phyloP scores from a whole-genome alignment of 805 yeast species.

The Kluyveromyces aestuarii region DNA sequence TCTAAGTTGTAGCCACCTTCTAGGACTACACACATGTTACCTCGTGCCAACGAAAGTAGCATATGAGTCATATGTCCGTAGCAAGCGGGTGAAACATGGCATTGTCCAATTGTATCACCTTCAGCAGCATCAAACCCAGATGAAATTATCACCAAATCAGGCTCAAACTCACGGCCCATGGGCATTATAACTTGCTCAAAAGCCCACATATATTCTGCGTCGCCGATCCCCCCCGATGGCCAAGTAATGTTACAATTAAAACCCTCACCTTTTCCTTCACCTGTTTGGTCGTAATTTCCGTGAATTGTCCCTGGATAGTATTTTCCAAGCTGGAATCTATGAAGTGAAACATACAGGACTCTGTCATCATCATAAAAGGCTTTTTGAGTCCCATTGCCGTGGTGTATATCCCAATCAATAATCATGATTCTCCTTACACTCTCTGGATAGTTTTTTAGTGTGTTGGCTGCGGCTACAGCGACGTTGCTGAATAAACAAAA shows the following conservation, averaged over 20 bases:
- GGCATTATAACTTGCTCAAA: constrained; percentile 83
- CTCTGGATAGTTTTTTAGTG: constrained; percentile 77
- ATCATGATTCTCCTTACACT: constrained; percentile 75
- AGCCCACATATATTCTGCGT: constrained; percentile 91
- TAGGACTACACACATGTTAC: constrained; percentile 77
- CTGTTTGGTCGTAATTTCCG: constrained; percentile 74
- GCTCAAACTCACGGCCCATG: constrained; percentile 76
- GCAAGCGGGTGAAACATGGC: constrained; percentile 91
- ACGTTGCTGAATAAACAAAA: constrained; percentile 94
- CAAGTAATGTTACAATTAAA: constrained; percentile 87
- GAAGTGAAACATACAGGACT: constrained; percentile 84
- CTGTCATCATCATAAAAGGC: constrained; percentile 84
- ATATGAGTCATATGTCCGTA: constrained; percentile 94
- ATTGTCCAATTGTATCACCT: constrained; percentile 94
- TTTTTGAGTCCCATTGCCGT: constrained; percentile 97
- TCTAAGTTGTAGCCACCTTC: constrained; percentile 97
- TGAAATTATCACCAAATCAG: constrained; percentile 86
- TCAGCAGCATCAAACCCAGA: constrained; percentile 99
- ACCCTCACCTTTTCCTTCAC: constrained; percentile 83
- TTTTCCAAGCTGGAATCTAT: constrained; percentile 83
- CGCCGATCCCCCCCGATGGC: constrained; percentile 87
- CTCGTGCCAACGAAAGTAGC: constrained; percentile 79
- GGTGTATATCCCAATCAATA: constrained; percentile 98
- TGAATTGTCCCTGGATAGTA: constrained; percentile 91
- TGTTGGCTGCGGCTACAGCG: constrained; percentile 89